These are phyloP conservation scores for Diplodia mutila DNA, from an alignment of 2,329 filamentous ascomycete genomes.

Conservation along the genomic window DNA sequence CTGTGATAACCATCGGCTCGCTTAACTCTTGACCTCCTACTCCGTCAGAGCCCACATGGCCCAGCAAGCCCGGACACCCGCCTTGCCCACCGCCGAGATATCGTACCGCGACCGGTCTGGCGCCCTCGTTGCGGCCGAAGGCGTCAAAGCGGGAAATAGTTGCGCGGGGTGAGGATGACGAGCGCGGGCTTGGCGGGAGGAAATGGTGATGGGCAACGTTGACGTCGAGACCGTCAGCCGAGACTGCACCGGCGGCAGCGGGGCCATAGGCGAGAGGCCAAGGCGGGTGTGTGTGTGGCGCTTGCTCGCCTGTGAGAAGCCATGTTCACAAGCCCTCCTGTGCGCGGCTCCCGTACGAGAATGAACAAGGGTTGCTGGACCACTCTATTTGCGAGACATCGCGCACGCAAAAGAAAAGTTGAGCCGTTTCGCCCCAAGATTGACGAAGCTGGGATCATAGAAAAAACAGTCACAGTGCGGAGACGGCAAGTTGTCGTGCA, in stretches of 20 bases:
- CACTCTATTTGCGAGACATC: neutral
- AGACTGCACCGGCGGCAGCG: constrained; percentile 30
- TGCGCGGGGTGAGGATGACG: constrained; percentile 51
- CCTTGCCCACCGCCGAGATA: constrained; percentile 45
- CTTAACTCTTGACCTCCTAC: constrained; percentile 40
- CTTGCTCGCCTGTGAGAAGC: constrained; percentile 35
- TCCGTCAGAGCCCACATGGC: constrained; percentile 49
- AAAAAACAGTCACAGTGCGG: neutral
- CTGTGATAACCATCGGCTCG: constrained; percentile 43
- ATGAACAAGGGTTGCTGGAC: neutral
- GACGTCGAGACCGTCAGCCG: constrained; percentile 34
- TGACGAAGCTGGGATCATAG: neutral
- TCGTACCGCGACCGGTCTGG: constrained; percentile 40
- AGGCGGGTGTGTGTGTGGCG: constrained; percentile 53
- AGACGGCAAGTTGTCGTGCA: constrained; percentile 1
- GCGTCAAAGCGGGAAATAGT: constrained; percentile 44
- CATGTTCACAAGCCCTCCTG: constrained; percentile 5
- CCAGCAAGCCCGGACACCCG: constrained; percentile 46
- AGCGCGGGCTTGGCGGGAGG: constrained; percentile 43
- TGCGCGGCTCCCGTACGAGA: neutral
- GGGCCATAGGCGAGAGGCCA: constrained; percentile 35
- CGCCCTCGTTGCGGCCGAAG: constrained; percentile 32
- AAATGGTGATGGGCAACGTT: constrained; percentile 38
- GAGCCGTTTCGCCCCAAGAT: neutral
- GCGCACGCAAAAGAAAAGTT: neutral